Evolutionary conservation across 2,329 filamentous ascomycete species (phyloP).

Genomic region (Pestalotiopsis sp.): DNA sequence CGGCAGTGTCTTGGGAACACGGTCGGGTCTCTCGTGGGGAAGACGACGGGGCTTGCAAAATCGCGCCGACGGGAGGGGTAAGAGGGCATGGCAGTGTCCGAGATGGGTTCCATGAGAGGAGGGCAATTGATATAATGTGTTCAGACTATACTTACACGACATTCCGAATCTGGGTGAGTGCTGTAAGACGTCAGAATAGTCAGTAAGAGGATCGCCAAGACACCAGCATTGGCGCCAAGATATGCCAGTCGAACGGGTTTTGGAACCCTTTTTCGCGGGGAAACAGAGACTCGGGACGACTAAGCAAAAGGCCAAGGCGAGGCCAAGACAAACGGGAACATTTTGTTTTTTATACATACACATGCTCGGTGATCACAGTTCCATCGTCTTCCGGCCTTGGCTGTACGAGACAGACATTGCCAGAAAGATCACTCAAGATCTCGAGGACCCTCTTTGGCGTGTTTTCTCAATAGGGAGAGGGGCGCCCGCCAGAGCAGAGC

Average conservation of each 20-base stretch:
- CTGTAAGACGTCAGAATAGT: constrained; percentile 35
- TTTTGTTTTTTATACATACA: constrained; percentile 13
- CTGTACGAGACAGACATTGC: constrained; percentile 11
- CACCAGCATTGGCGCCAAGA: constrained; percentile 35
- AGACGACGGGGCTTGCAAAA: too few relatives aligned
- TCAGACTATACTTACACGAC: constrained; percentile 32
- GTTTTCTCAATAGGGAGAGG: neutral
- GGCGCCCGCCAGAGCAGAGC: neutral
- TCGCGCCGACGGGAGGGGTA: too few relatives aligned
- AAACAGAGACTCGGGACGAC: constrained; percentile 7
- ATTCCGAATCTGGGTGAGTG: constrained; percentile 37
- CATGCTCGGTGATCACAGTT: constrained; percentile 18
- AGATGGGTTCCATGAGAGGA: constrained; percentile 17
- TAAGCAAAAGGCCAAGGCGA: constrained; percentile 3
- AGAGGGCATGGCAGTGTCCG: neutral
- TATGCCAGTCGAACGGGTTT: constrained; percentile 9
- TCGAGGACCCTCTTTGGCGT: neutral
- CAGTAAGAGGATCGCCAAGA: constrained; percentile 33
- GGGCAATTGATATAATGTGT: neutral
- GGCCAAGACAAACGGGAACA: constrained; percentile 5
- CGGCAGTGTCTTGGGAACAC: too few relatives aligned
- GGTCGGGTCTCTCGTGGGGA: too few relatives aligned
- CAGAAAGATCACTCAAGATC: neutral
- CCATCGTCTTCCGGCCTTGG: constrained; percentile 3
- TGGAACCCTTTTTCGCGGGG: constrained; percentile 9